phyloP scores from a whole-genome alignment of 2,329 filamentous ascomycete species.

The Colletotrichum sp. region DNA sequence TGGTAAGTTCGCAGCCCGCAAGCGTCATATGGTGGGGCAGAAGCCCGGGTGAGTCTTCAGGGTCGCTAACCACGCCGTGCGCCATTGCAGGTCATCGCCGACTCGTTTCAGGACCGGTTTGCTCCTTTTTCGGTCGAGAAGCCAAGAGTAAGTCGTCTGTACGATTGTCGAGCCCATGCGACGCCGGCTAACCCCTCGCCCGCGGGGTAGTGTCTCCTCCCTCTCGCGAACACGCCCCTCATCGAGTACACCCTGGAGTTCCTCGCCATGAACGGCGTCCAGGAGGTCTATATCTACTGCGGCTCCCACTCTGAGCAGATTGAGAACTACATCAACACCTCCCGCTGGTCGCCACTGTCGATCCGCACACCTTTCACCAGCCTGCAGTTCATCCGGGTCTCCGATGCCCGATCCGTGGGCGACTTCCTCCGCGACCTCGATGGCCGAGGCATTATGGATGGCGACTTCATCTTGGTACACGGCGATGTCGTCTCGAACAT shows the following conservation, averaged over 20 bases:
- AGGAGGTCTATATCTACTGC: slow-evolving; percentile 92
- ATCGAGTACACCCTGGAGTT: slow-evolving; percentile 99
- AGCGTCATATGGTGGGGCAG: slow-evolving; percentile 30
- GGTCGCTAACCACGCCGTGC: not conserved
- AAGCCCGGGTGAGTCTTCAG: not conserved
- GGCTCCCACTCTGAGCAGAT: slow-evolving; percentile 86
- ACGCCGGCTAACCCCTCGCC: slow-evolving; percentile 19
- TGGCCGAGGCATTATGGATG: slow-evolving; percentile 80
- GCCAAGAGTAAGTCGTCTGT: slow-evolving; percentile 72
- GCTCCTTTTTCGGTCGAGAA: slow-evolving; percentile 86
- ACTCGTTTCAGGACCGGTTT: slow-evolving; percentile 94
- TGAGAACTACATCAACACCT: slow-evolving; percentile 83
- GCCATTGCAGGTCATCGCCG: slow-evolving; percentile 76
- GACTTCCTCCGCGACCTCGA: slow-evolving; percentile 96
- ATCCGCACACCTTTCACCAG: slow-evolving; percentile 72
- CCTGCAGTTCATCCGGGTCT: slow-evolving; percentile 84
- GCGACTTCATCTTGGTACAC: slow-evolving; percentile 92
- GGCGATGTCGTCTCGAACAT: slow-evolving; percentile 93
- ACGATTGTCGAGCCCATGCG: not conserved
- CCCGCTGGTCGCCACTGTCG: slow-evolving; percentile 70
- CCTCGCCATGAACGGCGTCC: slow-evolving; percentile 91
- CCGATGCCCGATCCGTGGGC: slow-evolving; percentile 83
- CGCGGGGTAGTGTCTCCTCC: slow-evolving; percentile 77
- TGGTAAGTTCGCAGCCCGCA: slow-evolving; percentile 43
- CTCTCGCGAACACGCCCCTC: slow-evolving; percentile 89